phyloP scores from a whole-genome alignment of 148 eudicot genomes.

The Oxyria digyna region DNA sequence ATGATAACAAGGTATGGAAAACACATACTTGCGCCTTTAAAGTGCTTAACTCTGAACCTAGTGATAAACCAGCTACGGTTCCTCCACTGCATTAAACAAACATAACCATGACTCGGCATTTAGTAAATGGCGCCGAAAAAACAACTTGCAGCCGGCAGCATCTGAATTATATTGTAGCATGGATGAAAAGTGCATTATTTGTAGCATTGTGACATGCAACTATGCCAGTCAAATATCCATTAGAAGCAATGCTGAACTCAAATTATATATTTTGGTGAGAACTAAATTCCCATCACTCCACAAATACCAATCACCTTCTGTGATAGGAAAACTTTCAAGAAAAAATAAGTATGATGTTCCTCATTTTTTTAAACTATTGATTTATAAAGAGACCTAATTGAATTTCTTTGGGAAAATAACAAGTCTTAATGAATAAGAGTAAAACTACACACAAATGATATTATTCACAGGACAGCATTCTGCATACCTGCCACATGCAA shows the following conservation, averaged over 20 bases:
- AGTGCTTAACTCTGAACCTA: conserved; percentile 67
- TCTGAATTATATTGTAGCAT: background rate
- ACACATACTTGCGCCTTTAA: conserved; percentile 71
- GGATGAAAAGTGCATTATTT: background rate
- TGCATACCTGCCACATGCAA: conserved; percentile 89
- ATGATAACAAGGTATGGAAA: background rate
- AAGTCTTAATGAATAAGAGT: too few species aligned
- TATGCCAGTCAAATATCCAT: background rate
- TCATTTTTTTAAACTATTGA: too few species aligned
- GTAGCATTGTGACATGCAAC: background rate
- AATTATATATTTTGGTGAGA: background rate
- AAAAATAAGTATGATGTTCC: too few species aligned
- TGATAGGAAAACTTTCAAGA: background rate
- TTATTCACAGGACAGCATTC: background rate
- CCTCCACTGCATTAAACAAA: conserved; percentile 53
- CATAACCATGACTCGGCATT: background rate
- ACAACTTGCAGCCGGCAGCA: background rate
- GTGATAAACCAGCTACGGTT: conserved; percentile 79
- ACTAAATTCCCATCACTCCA: background rate
- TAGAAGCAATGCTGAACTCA: background rate
- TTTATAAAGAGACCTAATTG: too few species aligned
- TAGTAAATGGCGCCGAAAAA: background rate
- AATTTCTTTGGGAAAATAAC: too few species aligned
- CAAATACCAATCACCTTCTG: background rate
- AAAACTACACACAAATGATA: background rate